Evolutionary conservation across 1,284 basidiomycete species (phyloP), one percentile per base, ranked within the genome.

Genomic region (Pseudozyma pruni): DNA sequence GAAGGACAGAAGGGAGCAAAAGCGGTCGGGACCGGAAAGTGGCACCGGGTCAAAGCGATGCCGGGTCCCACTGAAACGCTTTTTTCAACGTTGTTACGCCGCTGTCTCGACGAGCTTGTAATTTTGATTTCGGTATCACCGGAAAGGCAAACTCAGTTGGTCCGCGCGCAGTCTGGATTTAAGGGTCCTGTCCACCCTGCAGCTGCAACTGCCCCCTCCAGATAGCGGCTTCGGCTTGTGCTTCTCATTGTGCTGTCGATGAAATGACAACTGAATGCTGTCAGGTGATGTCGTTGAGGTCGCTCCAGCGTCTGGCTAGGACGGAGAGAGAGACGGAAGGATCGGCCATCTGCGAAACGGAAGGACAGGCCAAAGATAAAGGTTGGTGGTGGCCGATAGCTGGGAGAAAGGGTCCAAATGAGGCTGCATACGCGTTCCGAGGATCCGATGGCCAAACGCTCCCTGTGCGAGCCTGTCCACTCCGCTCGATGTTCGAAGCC

Each of bases 371-470:
- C 35, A 56, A 22, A 37, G 39, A 39, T 33, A 51, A 42, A 45
- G 49, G 32, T 35, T 37, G 32, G 32, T 22, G 11, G 13, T n/a
- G n/a, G 27, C 27, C 11, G 27, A 29, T 29, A 29, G 27, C 27
- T 17, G 17, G n/a, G 5, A 17, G 5, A 17, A 10, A 33, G 40
- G 39, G 38, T 23, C 23, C 40, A 32, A 37, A 22, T 19, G 14
- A 35, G 13, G 32, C 27, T 41, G 23, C 42, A n/a, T 22, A 47
- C 52, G 54, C 55, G 61, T 59, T 55, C 62, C 62, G 62, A 59
- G 47, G 37, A 59, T 55, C 55, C 62, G 62, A 55, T 13, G 20
- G 23, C 38, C 3, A 35, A 32, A 35, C 19, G 39, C 58, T 61
- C 37, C 59, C 27, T 29, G 27, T 29, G 27, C 27, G 27, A 29